phyloP scores from a whole-genome alignment of 768 basidiomycete species.

The Dentipellis fragilis region DNA sequence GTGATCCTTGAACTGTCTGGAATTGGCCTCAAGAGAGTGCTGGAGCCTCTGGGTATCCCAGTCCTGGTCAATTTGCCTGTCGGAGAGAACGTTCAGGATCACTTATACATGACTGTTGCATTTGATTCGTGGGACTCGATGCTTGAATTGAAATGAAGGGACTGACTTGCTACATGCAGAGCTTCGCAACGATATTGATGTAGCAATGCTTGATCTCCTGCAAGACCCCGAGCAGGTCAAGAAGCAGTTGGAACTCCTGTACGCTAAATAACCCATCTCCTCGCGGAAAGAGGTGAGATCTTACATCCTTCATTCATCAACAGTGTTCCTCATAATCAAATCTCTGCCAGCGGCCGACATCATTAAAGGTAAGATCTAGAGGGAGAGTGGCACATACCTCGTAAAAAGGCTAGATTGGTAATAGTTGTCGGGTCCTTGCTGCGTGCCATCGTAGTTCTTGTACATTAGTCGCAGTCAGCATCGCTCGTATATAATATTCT shows the following conservation, averaged over 20 bases:
- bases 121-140: slow-evolving; percentile 3
- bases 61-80: slow-evolving; percentile 5
- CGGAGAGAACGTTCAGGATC: slow-evolving; percentile 12
- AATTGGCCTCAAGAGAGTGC: slow-evolving; percentile 7
- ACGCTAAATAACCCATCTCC: slow-evolving; percentile 27
- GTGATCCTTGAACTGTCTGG: slow-evolving; percentile 14
- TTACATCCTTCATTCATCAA: not conserved
- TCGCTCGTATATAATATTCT: no score
- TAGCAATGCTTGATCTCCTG: slow-evolving; percentile 6
- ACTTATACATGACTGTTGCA: not conserved
- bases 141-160: not conserved
- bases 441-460: no score
- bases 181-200: slow-evolving; percentile 5
- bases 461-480: no score
- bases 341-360: slow-evolving; percentile 18
- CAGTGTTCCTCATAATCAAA: not conserved
- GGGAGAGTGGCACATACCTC: no score
- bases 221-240: not conserved
- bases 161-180: not conserved
- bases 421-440: no score
- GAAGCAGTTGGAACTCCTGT: slow-evolving; percentile 10
- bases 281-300: slow-evolving; percentile 38
- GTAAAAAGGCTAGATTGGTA: no score
- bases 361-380: slow-evolving; percentile 15
- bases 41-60: slow-evolving; percentile 4